Evolutionary conservation across 2,329 filamentous ascomycete genomes (phyloP).

Genomic region (Sporothrix pseudoabietina): DNA sequence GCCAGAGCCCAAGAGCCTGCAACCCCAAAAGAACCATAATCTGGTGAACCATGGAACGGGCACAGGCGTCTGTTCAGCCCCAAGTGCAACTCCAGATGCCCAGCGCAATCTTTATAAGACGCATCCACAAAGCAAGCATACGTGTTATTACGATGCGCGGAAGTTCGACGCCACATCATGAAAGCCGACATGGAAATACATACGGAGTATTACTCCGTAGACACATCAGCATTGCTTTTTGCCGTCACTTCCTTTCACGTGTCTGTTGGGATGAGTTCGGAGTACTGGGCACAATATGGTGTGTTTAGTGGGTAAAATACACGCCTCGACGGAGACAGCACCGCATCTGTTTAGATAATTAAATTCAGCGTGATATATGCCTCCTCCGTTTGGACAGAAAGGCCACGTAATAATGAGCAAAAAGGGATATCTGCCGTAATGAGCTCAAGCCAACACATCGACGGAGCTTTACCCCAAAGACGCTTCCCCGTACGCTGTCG

Average conservation of each 20-base stretch:
- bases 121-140: constrained; percentile 12
- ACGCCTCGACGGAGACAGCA: background rate
- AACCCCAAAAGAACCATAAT: background rate
- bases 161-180: background rate
- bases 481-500: background rate
- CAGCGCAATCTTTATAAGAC: constrained; percentile 7
- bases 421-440: background rate
- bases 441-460: background rate
- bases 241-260: background rate
- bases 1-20: background rate
- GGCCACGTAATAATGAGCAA: background rate
- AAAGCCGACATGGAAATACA: background rate
- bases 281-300: background rate
- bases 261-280: background rate
- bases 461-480: background rate
- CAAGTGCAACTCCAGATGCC: background rate
- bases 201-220: too few relatives aligned
- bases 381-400: background rate
- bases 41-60: constrained; percentile 17
- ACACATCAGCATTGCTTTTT: background rate
- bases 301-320: background rate
- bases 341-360: constrained; percentile 14
- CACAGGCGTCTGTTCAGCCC: constrained; percentile 7
- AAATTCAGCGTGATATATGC: constrained; percentile 19
- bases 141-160: constrained; percentile 13